A percentile compares a stretch with the other conserved stretches of the same genome.
Evolutionary conservation across 2,329 filamentous ascomycete genomes (phyloP).

Genomic region (Neofusicoccum sp.): DNA sequence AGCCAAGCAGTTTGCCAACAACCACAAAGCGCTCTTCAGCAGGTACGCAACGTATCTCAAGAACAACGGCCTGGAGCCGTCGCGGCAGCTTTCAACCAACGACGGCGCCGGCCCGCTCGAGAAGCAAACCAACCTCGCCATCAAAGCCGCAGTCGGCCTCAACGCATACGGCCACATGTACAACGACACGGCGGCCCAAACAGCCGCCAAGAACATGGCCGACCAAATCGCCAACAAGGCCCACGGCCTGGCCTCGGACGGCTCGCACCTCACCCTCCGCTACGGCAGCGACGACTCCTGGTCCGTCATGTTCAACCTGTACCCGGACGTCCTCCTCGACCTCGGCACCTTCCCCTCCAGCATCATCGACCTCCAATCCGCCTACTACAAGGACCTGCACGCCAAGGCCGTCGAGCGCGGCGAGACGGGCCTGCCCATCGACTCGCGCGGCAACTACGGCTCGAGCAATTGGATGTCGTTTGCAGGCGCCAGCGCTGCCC

Average conservation of each 20-base stretch:
- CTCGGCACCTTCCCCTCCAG: constrained; percentile 37
- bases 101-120: constrained; percentile 41
- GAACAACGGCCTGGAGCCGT: constrained; percentile 38
- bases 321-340: constrained; percentile 39
- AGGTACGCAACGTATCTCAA: constrained; percentile 43
- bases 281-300: constrained; percentile 37
- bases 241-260: constrained; percentile 23
- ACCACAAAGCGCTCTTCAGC: constrained; percentile 36
- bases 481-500: constrained; percentile 28
- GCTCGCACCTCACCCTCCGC: constrained; percentile 37
- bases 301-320: constrained; percentile 44
- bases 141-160: constrained; percentile 49
- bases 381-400: constrained; percentile 37
- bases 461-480: constrained; percentile 48
- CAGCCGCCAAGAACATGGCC: background rate
- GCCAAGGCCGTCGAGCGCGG: constrained; percentile 25
- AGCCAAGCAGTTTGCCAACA: constrained; percentile 22
- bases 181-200: constrained; percentile 21
- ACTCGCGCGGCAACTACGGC: constrained; percentile 40
- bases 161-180: constrained; percentile 44
- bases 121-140: constrained; percentile 48
- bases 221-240: background rate
- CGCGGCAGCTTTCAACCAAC: constrained; percentile 43
- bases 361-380: constrained; percentile 36
- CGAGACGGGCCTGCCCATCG: constrained; percentile 28